phyloP scores from a whole-genome alignment of 2,329 filamentous ascomycete genomes.

The Cercospora brassicicola region DNA sequence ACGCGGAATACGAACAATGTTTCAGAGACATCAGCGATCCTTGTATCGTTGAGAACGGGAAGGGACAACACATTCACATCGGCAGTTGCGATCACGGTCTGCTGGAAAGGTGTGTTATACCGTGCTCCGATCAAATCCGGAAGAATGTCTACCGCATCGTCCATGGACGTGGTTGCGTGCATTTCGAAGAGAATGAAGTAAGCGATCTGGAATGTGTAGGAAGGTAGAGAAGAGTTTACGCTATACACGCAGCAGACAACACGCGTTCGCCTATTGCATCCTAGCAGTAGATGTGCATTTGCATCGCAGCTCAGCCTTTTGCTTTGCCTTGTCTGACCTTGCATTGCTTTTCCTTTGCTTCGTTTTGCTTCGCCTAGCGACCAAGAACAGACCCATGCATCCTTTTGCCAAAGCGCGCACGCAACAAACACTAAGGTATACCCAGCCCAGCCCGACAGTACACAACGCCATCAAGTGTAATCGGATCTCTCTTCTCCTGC shows the following conservation, averaged over 20 bases:
- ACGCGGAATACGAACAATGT: not conserved
- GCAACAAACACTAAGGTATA: constrained; percentile 5
- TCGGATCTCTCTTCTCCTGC: not conserved
- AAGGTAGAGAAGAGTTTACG: constrained; percentile 5
- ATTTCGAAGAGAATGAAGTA: too few relatives aligned
- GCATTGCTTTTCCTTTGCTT: not conserved
- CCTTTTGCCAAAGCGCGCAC: not conserved
- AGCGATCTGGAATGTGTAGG: not conserved
- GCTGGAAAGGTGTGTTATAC: too few relatives aligned
- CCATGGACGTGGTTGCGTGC: too few relatives aligned
- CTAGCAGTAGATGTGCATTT: not conserved
- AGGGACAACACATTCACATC: not conserved
- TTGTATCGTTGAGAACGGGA: not conserved
- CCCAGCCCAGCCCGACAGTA: not conserved
- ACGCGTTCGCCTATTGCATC: not conserved
- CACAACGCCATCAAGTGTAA: constrained; percentile 1
- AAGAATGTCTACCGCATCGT: too few relatives aligned
- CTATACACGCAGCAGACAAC: constrained; percentile 6
- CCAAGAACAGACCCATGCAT: not conserved
- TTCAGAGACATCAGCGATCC: not conserved
- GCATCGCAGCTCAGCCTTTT: not conserved
- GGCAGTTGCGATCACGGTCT: not conserved
- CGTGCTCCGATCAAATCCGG: not conserved
- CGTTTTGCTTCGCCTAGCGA: not conserved
- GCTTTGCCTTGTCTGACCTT: not conserved